Base-by-base conservation (phyloP, 1,139 yeast species). In the Schizosaccharomyces versatilis region DNA sequence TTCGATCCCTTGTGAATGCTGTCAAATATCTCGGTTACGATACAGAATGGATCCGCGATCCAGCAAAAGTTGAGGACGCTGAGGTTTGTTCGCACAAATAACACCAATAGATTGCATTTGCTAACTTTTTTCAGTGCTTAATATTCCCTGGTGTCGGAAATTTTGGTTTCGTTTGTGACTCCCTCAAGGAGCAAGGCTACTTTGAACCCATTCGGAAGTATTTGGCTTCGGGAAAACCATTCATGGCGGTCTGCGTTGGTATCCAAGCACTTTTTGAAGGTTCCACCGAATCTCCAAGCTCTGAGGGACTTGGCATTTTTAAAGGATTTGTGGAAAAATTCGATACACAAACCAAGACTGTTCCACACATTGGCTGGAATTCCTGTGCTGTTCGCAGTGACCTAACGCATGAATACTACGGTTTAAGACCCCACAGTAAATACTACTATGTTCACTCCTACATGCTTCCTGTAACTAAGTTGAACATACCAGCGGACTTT, bases 181-280 rank as follows among this genome's bases (percentile, higher is more conserved):
- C 83, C 61, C 67, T 90, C 54, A 74, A 73, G 55, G 71, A 71
- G 2, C 73, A 83, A 58, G 77, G 79, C 0, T 77, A 90, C 57
- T 77, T 73, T 10, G 75, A 71, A 40, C 94, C 94, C 0, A 71
- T 90, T 40, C 70, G 68, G 54, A 68, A 73, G 53, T 86, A 84
- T 62, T 78, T 86, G 52, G 68, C 71, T 6, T 72, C 82, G 17
- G 96, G 95, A 0, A 77, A 79, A 61, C 82, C 93, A 10, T 69
- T 90, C 44, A 84, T 90, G 95, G 98, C 98, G 7, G 85, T 90
- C 60, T 90, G 98, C 70, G 97, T 90, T 52, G 98, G 98, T 2
- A 71, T 90, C 57, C 98, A 90, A 66, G 74, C 95, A 1, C 72
- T 90, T 51, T 84, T 88, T 62, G 68, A 69, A 15, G 78, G 78